A percentile compares a stretch with the other conserved stretches of the same genome.
Evolutionary conservation across 2,329 filamentous ascomycete species (phyloP).

Genomic region (Pseudopyricularia javanii): DNA sequence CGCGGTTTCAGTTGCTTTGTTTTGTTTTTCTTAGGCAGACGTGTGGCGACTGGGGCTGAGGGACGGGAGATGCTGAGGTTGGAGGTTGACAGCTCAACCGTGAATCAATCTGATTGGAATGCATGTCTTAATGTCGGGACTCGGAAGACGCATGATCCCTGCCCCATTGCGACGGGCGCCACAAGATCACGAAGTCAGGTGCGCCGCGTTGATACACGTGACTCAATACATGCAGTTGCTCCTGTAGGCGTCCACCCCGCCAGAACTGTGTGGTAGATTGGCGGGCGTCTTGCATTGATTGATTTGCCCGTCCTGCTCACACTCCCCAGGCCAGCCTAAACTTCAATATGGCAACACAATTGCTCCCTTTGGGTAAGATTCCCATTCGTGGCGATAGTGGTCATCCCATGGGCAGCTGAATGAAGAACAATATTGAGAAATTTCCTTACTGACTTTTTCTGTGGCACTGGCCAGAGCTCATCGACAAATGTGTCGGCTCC

Average conservation of each 20-base stretch:
- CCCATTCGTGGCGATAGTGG: too few relatives aligned
- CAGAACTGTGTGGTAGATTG: background rate
- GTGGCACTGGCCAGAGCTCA: conserved; percentile 59
- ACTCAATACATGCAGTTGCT: background rate
- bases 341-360: conserved; percentile 53
- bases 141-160: background rate
- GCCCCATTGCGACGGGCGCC: background rate
- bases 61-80: background rate
- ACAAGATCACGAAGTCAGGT: background rate
- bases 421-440: background rate
- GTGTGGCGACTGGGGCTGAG: too few relatives aligned
- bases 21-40: conserved; percentile 1
- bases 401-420: too few relatives aligned
- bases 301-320: background rate
- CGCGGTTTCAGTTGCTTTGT: too few relatives aligned
- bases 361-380: conserved; percentile 54
- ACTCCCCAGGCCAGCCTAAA: background rate
- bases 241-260: background rate
- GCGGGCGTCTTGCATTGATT: background rate
- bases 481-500: conserved; percentile 97
- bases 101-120: too few relatives aligned
- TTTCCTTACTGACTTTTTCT: background rate
- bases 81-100: too few relatives aligned
- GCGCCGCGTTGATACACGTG: background rate
- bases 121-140: too few relatives aligned